Base-by-base conservation (phyloP, 1,284 basidiomycete species). In the Bjerkandera adusta region DNA sequence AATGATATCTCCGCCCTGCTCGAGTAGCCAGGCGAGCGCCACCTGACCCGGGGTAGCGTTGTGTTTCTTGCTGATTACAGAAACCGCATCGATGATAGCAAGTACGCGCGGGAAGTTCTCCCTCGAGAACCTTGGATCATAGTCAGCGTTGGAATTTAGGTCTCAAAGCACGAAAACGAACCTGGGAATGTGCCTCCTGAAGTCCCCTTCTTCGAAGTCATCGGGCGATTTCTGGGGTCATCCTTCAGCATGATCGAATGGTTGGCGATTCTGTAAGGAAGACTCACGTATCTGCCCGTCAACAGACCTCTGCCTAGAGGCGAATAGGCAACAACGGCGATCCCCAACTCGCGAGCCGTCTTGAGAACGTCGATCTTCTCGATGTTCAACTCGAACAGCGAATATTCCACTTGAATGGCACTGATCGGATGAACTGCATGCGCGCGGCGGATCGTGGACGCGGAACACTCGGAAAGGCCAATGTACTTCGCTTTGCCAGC, bases 171-270 rank as follows among this genome's bases (percentile, higher is more conserved):
- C n/a, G n/a, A 8, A 4, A 11, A 1, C 46, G 55, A 48, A 73
- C 66, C 66, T 67, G 26, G 67, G 70, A 34, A 73, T 49, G 0
- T 10, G 36, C 10, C 57, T 53, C 13, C 75, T 67, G 48, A 70
- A 68, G 54, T 83, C 81, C 26, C 65, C 72, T 24, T 70, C 67
- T 7, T 70, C 69, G 45, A 85, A 72, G 53, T 83, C 80, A 20
- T 72, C 71, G 2, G 66, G 64, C 7, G 68, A 71, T 61, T 69
- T 72, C 72, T 75, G 44, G 26, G 24, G 25, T n/a, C 15, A n/a
- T 4, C 22, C 7, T 7, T 36, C 10, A 35, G 34, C 33, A 25
- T 21, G 8, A 36, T 20, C 26, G 10, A 27, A 36, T n/a, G 15
- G 25, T 4, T 7, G 32, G 25, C 2, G 10, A 35, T 43, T n/a